phyloP scores from a whole-genome alignment of 2,329 filamentous ascomycete species.

The Ophiostoma fasciatum region DNA sequence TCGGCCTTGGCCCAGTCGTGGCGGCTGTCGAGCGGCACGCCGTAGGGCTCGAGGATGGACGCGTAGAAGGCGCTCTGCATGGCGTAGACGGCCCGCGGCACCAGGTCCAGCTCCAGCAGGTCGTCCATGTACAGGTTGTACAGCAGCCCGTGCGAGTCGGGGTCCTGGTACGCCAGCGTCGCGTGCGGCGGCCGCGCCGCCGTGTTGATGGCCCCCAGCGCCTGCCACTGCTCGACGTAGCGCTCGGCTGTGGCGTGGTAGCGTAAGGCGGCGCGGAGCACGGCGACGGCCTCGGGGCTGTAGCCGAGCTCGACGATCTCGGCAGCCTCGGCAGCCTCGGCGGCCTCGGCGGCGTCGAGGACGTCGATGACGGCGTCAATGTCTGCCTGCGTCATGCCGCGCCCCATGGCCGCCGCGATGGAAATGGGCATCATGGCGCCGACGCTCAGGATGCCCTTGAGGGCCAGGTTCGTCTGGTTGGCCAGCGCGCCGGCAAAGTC shows the following conservation, averaged over 20 bases:
- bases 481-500: conserved; percentile 57
- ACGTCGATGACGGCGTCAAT: too few relatives aligned
- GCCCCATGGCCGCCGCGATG: neutral
- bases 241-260: conserved; percentile 15
- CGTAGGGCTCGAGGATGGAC: conserved; percentile 56
- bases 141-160: conserved; percentile 36
- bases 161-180: conserved; percentile 64
- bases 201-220: conserved; percentile 53
- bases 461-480: conserved; percentile 58
- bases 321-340: too few relatives aligned
- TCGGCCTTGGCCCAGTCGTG: conserved; percentile 76
- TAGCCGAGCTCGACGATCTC: conserved; percentile 48
- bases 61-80: conserved; percentile 67
- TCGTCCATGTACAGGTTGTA: conserved; percentile 77
- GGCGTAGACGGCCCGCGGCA: conserved; percentile 60
- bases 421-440: conserved; percentile 42
- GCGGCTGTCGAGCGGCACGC: conserved; percentile 68
- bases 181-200: conserved; percentile 49
- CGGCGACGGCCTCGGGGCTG: conserved; percentile 26
- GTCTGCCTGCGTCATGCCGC: too few relatives aligned
- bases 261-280: too few relatives aligned
- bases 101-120: conserved; percentile 61
- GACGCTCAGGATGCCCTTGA: conserved; percentile 69
- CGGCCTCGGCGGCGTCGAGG: too few relatives aligned
- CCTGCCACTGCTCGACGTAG: conserved; percentile 61